Conservation (phyloP, 2,329 filamentous ascomycete species). For the Gnomoniopsis sp. region DNA sequence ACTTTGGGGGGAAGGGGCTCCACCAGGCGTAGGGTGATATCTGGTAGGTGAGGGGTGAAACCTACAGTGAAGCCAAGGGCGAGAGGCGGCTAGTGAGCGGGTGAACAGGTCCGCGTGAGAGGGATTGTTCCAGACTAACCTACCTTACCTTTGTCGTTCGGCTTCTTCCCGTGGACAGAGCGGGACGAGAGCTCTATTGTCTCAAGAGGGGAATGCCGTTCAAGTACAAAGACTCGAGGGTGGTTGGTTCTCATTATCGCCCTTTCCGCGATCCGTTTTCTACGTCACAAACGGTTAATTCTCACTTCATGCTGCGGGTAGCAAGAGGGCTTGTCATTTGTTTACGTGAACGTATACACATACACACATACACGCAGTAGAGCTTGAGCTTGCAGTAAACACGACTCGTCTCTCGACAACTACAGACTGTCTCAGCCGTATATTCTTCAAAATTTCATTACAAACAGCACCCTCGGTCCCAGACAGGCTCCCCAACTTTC, state of each 20-base stretch:
- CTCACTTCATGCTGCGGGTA: too few species aligned
- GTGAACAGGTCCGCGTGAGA: neutral
- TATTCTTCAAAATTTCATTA: neutral
- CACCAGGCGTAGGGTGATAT: neutral
- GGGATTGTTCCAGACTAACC: too few species aligned
- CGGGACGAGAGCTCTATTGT: neutral
- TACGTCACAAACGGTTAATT: neutral
- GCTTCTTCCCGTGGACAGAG: too few species aligned
- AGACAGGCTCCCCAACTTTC: neutral
- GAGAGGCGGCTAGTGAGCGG: neutral
- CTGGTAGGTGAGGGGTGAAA: neutral
- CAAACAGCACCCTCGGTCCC: neutral
- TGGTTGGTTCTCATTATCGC: too few species aligned
- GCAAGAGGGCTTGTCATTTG: too few species aligned
- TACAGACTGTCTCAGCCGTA: neutral
- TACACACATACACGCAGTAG: too few species aligned
- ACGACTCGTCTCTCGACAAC: neutral
- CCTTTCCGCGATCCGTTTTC: too few species aligned
- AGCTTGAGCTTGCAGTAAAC: too few species aligned
- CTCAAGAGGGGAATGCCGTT: neutral
- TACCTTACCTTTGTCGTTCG: too few species aligned
- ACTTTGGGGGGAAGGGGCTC: neutral
- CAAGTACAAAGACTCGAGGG: slow-evolving; percentile 1
- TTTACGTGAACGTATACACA: too few species aligned
- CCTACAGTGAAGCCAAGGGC: neutral